Conservation (phyloP, 257 asterid species). For the Henckelia pumila region DNA sequence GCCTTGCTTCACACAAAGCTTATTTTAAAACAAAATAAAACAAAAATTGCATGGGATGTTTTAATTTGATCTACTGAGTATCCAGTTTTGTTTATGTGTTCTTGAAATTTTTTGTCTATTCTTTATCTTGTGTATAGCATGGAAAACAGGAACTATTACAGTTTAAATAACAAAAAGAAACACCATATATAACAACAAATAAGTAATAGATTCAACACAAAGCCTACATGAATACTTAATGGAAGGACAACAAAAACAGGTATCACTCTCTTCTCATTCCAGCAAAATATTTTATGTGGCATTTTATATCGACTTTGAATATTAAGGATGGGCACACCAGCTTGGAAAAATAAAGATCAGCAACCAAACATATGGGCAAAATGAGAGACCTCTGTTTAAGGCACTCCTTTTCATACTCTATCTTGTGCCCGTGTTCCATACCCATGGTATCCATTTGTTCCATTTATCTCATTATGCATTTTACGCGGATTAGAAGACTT, state of each 20-base stretch:
- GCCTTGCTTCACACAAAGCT: not conserved
- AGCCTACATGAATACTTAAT: conserved; percentile 25
- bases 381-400: conserved; percentile 18
- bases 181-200: not conserved
- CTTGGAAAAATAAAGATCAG: conserved; percentile 15
- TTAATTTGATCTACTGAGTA: not conserved
- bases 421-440: conserved; percentile 28
- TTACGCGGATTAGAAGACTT: conserved; percentile 38
- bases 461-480: conserved; percentile 20
- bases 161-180: too few species aligned
- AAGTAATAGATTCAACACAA: conserved; percentile 14
- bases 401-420: conserved; percentile 16
- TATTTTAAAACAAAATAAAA: too few species aligned
- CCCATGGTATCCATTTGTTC: conserved; percentile 29
- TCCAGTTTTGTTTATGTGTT: not conserved
- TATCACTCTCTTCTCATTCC: not conserved
- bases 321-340: conserved; percentile 3
- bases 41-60: not conserved
- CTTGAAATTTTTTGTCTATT: too few species aligned
- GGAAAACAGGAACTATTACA: not conserved
- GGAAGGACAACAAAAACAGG: not conserved
- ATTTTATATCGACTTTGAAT: not conserved
- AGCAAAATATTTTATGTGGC: not conserved
- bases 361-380: conserved; percentile 17
- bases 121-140: not conserved